Base-by-base conservation (phyloP, 2,329 filamentous ascomycete genomes). In the Graphiopsis chlorocephala region DNA sequence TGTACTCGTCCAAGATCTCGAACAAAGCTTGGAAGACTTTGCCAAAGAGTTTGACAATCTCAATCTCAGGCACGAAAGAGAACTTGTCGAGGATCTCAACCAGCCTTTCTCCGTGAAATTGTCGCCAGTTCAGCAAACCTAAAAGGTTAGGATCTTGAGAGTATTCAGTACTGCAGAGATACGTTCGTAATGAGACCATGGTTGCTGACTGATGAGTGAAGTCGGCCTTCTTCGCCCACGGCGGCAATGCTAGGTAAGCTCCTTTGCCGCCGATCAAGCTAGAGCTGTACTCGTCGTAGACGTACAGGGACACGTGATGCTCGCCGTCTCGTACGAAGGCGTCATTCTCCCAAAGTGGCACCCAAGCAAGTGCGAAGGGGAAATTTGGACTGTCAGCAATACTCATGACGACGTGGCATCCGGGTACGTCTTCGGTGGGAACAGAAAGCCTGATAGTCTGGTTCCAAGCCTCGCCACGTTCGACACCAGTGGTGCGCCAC, bases 11-110 rank as follows among this genome's bases (percentile, higher is more conserved):
- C 29, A 98, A 82, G 29, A 97, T 93, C 6, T 92, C 90, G 74
- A 99, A 99, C 0, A 99, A 85, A 0, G 92, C 88, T 76, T 97
- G 92, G 61, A 99, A 89, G 1, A 98, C 93, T 71, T 96, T 90
- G 68, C 86, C 90, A 8, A 98, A 81, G 48, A 98, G 85, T 80
- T 98, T 99, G 67, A 99, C 95, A 35, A 99, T 91, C 78, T 99
- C 96, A 64, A 98, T 97, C 75, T 99, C 95, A 0, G 95, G 91
- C 0, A 99, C 93, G 70, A 98, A 98, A 23, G 93, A 88, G 57
- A 98, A 86, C 69, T 93, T 89, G 74, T 90, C 90, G 48, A 99
- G 80, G 0, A 96, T 81, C 26, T 87, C 84, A 0, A 91, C 83
- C 1, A 98, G 83, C 38, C 93, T 88, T 29, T 88, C 87, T 53